A percentile compares a stretch with the other conserved stretches of the same genome.
Evolutionary conservation across 805 yeast species (phyloP).

Genomic region (Schwanniomyces occidentalis): DNA sequence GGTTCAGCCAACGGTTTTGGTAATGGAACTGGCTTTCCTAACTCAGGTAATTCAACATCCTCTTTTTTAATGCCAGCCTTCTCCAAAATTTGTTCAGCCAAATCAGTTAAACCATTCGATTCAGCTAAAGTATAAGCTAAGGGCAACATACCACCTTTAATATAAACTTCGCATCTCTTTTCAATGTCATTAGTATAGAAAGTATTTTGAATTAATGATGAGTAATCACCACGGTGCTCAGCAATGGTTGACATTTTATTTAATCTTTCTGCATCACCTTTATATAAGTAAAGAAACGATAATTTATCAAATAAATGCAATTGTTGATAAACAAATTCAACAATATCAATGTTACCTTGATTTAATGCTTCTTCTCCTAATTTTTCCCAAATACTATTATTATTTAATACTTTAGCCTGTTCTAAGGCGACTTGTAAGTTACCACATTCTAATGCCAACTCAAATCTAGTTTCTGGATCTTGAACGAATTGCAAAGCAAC

Average conservation of each 20-base stretch:
- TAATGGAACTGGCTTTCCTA: constrained; percentile 41
- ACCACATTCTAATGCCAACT: constrained; percentile 91
- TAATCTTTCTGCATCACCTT: constrained; percentile 78
- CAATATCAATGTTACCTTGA: constrained; percentile 86
- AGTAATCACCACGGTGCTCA: constrained; percentile 78
- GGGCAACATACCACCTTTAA: constrained; percentile 78
- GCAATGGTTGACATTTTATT: constrained; percentile 87
- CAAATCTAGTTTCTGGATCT: constrained; percentile 95
- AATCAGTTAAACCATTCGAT: constrained; percentile 73
- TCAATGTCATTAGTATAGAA: constrained; percentile 73
- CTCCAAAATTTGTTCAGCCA: constrained; percentile 70
- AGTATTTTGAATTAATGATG: constrained; percentile 81
- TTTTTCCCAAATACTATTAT: constrained; percentile 71
- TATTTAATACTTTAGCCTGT: constrained; percentile 80
- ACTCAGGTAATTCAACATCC: constrained; percentile 65
- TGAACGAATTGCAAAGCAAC: constrained; percentile 95
- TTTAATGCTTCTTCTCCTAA: constrained; percentile 81
- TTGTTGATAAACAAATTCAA: constrained; percentile 87
- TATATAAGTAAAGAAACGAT: constrained; percentile 80
- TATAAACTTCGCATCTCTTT: constrained; percentile 70
- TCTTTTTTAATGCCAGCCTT: constrained; percentile 65
- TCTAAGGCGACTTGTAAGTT: constrained; percentile 82
- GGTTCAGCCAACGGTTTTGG: constrained; percentile 51
- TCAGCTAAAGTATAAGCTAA: constrained; percentile 93
- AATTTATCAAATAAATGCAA: constrained; percentile 84